Conservation (phyloP, 768 basidiomycete species). For the Rhizopogon vulgaris region DNA sequence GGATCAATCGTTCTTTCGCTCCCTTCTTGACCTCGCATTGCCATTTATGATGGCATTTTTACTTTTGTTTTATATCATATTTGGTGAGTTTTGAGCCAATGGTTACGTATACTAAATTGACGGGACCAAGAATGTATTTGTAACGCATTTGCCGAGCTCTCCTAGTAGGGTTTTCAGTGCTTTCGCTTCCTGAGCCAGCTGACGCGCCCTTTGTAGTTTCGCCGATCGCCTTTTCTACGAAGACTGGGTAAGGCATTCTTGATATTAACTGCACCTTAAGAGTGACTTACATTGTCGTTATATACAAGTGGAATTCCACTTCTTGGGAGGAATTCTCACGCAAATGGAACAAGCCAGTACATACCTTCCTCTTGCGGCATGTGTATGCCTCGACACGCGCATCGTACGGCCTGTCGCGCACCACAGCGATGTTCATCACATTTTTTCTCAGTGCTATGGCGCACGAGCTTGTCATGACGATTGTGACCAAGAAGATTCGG, state of each 20-base stretch:
- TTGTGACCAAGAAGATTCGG: conserved; percentile 91
- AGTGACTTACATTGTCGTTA: background rate
- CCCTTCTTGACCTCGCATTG: conserved; percentile 78
- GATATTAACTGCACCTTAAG: background rate
- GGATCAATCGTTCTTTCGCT: conserved; percentile 67
- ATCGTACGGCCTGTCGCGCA: conserved; percentile 67
- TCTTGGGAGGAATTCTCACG: conserved; percentile 97
- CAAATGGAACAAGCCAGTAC: conserved; percentile 98
- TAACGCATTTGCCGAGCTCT: conserved; percentile 91
- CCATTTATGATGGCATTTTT: conserved; percentile 94
- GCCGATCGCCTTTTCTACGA: conserved; percentile 98
- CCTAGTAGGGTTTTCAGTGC: conserved; percentile 49
- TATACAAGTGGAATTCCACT: conserved; percentile 86
- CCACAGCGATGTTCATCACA: conserved; percentile 85
- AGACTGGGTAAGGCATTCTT: conserved; percentile 65
- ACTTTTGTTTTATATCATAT: conserved; percentile 80
- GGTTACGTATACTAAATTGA: background rate
- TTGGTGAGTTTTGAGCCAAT: conserved; percentile 39
- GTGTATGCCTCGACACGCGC: conserved; percentile 89
- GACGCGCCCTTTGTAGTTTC: conserved; percentile 47
- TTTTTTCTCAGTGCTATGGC: conserved; percentile 86
- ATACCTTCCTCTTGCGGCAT: conserved; percentile 88
- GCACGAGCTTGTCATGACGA: conserved; percentile 94
- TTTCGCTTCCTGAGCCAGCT: background rate
- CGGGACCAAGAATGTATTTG: conserved; percentile 78